Evolutionary conservation across 208 protist genomes (phyloP), one percentile per base, ranked within the genome.

Genomic region (Trypanosoma congolense): DNA sequence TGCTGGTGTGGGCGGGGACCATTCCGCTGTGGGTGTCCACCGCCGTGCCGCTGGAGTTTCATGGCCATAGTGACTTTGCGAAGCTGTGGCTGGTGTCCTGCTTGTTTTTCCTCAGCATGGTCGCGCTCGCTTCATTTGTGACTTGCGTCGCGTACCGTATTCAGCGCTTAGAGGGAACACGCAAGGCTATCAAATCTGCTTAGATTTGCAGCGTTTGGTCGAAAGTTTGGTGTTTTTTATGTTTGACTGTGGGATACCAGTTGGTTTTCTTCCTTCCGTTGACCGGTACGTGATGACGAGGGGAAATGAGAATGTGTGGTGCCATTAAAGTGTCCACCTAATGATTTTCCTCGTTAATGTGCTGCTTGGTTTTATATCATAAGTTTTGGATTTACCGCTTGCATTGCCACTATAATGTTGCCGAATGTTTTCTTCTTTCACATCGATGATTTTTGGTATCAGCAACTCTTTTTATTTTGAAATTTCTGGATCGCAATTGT

Each of bases 21-120:
- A 90, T 93, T 53, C 72, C 75, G 8, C 58, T 95, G 10, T 97
- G 92, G 92, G 69, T 96, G 19, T 44, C 44, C 4, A 65, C 67
- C 2, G 85, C 90, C 9, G 80, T 90, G 55, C 59, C 65, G 19
- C 70, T 97, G 31, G 89, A 97, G 74, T 97, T 96, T 64, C 46
- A 66, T 18, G 89, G 87, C 19, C 38, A 60, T 21, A 87, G 89
- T 50, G 70, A 78, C 53, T 97, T 92, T 75, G 78, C 81, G 22
- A 53, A 58, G 0, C 59, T 97, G 36, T 97, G 87, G 86, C 19
- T 90, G 0, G 69, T 73, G 12, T 86, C 83, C 24, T 80, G 90
- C 43, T 18, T 90, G 3, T 97, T 97, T 59, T 95, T 90, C 61
- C 45, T 91, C 12, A 67, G 80, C n/a, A 96, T 75, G 41, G 79